Percentiles rank a stretch among this genome's conserved stretches.
phyloP scores from a whole-genome alignment of 441 rosid genomes.

The Populus hybrid region DNA sequence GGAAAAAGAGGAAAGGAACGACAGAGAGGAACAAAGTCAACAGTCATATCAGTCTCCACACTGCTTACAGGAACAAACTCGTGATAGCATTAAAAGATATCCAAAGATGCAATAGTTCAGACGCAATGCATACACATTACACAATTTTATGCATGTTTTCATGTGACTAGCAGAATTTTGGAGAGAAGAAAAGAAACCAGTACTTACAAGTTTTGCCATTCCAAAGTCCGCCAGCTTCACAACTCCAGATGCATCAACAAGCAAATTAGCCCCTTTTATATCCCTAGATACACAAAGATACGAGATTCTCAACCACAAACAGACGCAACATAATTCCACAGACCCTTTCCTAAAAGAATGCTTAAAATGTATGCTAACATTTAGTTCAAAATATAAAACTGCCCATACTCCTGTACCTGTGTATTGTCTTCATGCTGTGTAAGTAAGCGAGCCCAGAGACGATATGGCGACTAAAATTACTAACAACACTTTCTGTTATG shows the following conservation, averaged over 20 bases:
- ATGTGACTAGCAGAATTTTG: not conserved
- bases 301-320: conserved; percentile 6
- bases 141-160: conserved; percentile 1
- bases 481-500: conserved; percentile 85
- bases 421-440: conserved; percentile 84
- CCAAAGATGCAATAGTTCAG: not conserved
- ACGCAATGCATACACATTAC: not conserved
- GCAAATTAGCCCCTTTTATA: conserved; percentile 96
- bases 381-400: conserved; percentile 3
- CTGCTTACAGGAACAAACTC: not conserved
- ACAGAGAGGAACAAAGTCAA: not conserved
- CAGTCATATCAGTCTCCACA: not conserved
- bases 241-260: conserved; percentile 90
- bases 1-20: not conserved
- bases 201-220: conserved; percentile 94
- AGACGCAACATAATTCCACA: conserved; percentile 1
- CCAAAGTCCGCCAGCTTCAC: conserved; percentile 99
- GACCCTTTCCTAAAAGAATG: conserved; percentile 7
- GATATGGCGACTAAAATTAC: conserved; percentile 91
- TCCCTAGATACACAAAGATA: conserved; percentile 50
- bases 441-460: conserved; percentile 83
- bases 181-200: not conserved
- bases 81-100: not conserved
- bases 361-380: not conserved
- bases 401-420: conserved; percentile 48